A percentile compares a stretch with the other conserved stretches of the same genome.
Conservation (phyloP, 257 asterid species). For the Misopates orontium region DNA sequence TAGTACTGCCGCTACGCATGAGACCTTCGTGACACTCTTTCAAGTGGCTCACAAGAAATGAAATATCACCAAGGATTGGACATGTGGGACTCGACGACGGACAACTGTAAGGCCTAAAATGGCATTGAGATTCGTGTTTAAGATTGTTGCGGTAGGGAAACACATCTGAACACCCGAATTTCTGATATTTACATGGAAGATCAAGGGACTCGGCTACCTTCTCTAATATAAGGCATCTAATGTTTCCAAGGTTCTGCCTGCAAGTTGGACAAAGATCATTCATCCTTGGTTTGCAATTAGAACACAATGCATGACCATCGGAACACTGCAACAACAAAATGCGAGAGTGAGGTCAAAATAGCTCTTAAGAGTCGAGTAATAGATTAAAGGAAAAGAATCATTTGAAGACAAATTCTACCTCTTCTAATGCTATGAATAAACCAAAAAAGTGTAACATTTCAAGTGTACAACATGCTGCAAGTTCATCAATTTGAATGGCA, state of each 20-base stretch:
- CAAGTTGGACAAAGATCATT: constrained; percentile 73
- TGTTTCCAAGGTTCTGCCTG: constrained; percentile 70
- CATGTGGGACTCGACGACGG: constrained; percentile 69
- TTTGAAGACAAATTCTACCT: too few species aligned
- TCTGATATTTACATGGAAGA: constrained; percentile 67
- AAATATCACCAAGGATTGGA: constrained; percentile 56
- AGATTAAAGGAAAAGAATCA: too few species aligned
- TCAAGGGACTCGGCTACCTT: constrained; percentile 68
- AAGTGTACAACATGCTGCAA: too few species aligned
- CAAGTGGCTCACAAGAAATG: constrained; percentile 54
- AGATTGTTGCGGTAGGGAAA: constrained; percentile 62
- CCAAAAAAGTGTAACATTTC: too few species aligned
- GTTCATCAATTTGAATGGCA: too few species aligned
- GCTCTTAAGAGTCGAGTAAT: too few species aligned
- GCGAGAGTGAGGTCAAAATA: too few species aligned
- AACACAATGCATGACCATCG: constrained; percentile 63
- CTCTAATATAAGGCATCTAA: constrained; percentile 65
- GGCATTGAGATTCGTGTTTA: constrained; percentile 61
- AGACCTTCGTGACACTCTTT: constrained; percentile 62
- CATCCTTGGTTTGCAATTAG: constrained; percentile 58
- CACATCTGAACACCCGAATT: constrained; percentile 54
- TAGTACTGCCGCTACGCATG: constrained; percentile 53
- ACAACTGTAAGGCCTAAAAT: constrained; percentile 60
- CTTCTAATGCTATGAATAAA: too few species aligned
- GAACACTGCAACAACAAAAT: constrained; percentile 45